Percentiles rank a stretch among this genome's conserved stretches.
These are phyloP conservation scores for Suhomyces choctaworum DNA, from an alignment of 1,139 yeast genomes.

Conservation along the genomic window DNA sequence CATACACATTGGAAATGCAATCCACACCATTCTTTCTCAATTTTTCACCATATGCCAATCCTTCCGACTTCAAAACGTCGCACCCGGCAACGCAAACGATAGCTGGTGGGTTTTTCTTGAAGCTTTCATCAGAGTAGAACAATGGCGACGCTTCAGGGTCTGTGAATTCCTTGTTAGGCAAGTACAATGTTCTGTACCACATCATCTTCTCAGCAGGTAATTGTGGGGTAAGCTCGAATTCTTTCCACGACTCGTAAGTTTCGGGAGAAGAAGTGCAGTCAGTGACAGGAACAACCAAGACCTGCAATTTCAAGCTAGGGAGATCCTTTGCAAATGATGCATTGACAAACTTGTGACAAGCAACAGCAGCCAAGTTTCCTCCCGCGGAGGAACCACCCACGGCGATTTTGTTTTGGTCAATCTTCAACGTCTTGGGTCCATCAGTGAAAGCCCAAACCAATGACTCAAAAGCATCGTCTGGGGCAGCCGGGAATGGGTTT, in stretches of 20 bases:
- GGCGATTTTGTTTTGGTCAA: conserved; percentile 37
- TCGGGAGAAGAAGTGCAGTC: conserved; percentile 47
- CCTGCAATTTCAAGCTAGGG: conserved; percentile 43
- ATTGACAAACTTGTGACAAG: conserved; percentile 40
- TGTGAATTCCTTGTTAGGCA: conserved; percentile 36
- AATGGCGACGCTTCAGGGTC: conserved; percentile 48
- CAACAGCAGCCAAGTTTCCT: conserved; percentile 45
- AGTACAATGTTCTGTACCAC: conserved; percentile 48
- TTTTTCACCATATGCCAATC: conserved; percentile 43
- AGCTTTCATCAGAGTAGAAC: conserved; percentile 42
- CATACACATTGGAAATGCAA: conserved; percentile 35
- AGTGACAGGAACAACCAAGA: conserved; percentile 50
- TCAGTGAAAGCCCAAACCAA: conserved; percentile 21
- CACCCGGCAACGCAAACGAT: conserved; percentile 46
- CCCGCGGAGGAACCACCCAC: conserved; percentile 54
- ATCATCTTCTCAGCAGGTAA: conserved; percentile 51
- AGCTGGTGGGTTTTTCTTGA: conserved; percentile 43
- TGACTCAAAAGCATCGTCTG: conserved; percentile 46
- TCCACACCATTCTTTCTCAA: conserved; percentile 39
- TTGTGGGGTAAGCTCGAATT: conserved; percentile 45
- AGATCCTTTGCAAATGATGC: conserved; percentile 22
- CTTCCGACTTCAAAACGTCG: conserved; percentile 49
- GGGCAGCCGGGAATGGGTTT: conserved; percentile 50
- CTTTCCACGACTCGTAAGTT: conserved; percentile 41
- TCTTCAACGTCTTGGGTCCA: conserved; percentile 24